Percentiles rank a stretch among this genome's conserved stretches.
Conservation (phyloP, 2,329 filamentous ascomycete genomes). For the Pezicula carpinea region DNA sequence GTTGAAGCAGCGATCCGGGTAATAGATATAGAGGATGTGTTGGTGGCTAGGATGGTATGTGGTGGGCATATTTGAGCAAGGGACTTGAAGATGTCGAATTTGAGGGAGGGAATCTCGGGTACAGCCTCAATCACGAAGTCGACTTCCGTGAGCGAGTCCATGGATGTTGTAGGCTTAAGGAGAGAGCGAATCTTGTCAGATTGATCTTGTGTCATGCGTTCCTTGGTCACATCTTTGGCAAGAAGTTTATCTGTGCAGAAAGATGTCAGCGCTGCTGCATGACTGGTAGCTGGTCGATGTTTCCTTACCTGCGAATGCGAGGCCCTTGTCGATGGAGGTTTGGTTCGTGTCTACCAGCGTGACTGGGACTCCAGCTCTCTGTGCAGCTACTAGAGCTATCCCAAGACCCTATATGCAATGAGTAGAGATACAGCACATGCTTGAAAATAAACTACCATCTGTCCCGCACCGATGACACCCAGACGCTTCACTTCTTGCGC, state of each 20-base stretch:
- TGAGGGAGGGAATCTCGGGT: conserved; percentile 84
- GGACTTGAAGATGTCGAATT: conserved; percentile 79
- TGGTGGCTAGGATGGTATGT: conserved; percentile 90
- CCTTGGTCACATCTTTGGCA: conserved; percentile 86
- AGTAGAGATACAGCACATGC: not conserved
- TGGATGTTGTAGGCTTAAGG: conserved; percentile 63
- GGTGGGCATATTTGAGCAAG: conserved; percentile 76
- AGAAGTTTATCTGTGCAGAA: conserved; percentile 72
- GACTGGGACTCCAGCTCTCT: conserved; percentile 78
- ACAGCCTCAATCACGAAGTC: conserved; percentile 99
- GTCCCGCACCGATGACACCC: conserved; percentile 89
- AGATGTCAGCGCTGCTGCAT: not conserved
- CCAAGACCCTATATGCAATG: conserved; percentile 67
- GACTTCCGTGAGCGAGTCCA: conserved; percentile 74
- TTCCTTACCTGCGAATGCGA: conserved; percentile 75
- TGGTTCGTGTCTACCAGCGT: conserved; percentile 81
- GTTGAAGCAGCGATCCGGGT: conserved; percentile 91
- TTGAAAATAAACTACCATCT: conserved; percentile 67
- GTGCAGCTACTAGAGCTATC: conserved; percentile 90
- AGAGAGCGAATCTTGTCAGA: conserved; percentile 69
- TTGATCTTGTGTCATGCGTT: conserved; percentile 76
- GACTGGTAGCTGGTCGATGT: not conserved
- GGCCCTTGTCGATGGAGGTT: conserved; percentile 79
- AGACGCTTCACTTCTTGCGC: conserved; percentile 77
- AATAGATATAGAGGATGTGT: conserved; percentile 98